Evolutionary conservation across 768 basidiomycete genomes (phyloP), one percentile per base, ranked within the genome.

Genomic region (Suillus subluteus): DNA sequence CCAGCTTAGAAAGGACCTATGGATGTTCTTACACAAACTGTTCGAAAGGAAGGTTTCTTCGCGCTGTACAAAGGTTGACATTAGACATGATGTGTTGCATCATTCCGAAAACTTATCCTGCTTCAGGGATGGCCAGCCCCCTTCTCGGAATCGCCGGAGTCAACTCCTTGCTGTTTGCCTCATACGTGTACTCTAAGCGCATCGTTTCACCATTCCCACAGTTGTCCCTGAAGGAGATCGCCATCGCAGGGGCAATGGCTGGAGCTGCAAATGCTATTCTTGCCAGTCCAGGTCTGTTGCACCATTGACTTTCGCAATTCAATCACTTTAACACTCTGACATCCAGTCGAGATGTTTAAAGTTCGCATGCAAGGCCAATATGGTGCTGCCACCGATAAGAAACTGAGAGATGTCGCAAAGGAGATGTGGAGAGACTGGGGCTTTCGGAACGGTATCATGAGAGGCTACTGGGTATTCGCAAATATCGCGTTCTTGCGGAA

Each of bases 321-420:
- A 37, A 12, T 44, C 30, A 8, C 23, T 59, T 48, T 7, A 32
- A 67, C 21, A 50, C 18, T 41, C 26, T 64, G n/a, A 44, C 18
- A 67, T 52, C 63, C 67, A 94, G 94, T 95, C 62, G 98, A 99
- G 79, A 94, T 99, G 92, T 98, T 98, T 82, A 99, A 99, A 79
- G 94, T 98, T 37, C 86, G 94, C 21, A 98, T 98, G 97, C 96
- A 98, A 78, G 96, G 92, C 8, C 94, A 98, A 75, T 97, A 98
- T 71, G 97, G 96, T 13, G 84, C 82, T 4, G 82, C 87, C 15
- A 83, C 85, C 11, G 96, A 98, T 75, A 91, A 96, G 77, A 85
- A 87, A 48, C 82, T 99, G 35, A 80, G 90, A 43, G 83, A 80
- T 9, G 84, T 98, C 11, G 87, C 86, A 18, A 81, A 79, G 26